Evolutionary conservation across 345 rosid genomes (phyloP).

Genomic region (Salix brachista): DNA sequence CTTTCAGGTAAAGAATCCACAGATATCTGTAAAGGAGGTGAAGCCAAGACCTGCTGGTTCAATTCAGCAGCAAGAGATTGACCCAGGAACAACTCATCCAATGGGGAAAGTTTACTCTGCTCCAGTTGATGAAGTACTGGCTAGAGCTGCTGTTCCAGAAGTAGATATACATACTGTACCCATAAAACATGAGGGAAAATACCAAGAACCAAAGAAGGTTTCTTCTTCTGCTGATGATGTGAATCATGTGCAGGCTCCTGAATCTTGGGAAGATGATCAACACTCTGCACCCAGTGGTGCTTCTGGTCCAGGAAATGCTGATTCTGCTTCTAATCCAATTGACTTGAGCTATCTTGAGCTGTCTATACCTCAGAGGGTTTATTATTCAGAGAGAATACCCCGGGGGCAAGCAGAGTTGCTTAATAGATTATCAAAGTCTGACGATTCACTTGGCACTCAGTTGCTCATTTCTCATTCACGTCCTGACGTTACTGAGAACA

Average conservation of each 20-base stretch:
- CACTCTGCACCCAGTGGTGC: conserved; percentile 34
- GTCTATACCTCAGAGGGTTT: conserved; percentile 47
- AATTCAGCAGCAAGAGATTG: conserved; percentile 31
- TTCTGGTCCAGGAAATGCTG: conserved; percentile 34
- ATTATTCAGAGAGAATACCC: conserved; percentile 69
- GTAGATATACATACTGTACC: conserved; percentile 33
- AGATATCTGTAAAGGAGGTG: conserved; percentile 31
- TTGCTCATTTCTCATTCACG: conserved; percentile 48
- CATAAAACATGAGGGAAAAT: conserved; percentile 26
- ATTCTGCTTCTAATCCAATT: conserved; percentile 46
- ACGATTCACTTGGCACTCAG: conserved; percentile 67
- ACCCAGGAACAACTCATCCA: conserved; percentile 26
- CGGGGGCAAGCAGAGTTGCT: conserved; percentile 61
- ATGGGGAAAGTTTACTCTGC: conserved; percentile 26
- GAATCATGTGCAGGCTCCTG: conserved; percentile 36
- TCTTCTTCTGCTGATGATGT: conserved; percentile 41
- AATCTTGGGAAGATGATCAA: conserved; percentile 42
- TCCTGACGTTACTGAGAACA: conserved; percentile 39
- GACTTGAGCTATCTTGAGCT: conserved; percentile 54
- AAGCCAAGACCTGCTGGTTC: conserved; percentile 35
- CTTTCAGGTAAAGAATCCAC: conserved; percentile 39
- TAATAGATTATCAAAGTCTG: conserved; percentile 69
- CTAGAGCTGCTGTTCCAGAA: conserved; percentile 9
- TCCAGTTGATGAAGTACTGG: conserved; percentile 35
- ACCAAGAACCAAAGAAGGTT: conserved; percentile 33